Percentiles rank a stretch among this genome's conserved stretches.
phyloP scores from a whole-genome alignment of 2,329 filamentous ascomycete genomes.

The Cytospora leucostoma region DNA sequence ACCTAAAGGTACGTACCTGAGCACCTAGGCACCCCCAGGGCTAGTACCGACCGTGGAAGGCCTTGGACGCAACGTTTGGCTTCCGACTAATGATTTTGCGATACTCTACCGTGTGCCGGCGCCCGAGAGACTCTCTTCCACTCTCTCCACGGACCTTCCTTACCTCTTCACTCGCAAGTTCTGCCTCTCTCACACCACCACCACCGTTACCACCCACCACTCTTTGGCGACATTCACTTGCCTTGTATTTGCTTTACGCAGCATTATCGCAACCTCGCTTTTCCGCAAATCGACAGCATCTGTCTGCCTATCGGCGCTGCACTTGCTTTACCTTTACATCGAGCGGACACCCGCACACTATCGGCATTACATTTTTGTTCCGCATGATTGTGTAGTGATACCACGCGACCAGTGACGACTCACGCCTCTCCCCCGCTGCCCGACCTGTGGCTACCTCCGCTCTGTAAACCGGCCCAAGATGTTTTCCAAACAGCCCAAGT shows the following conservation, averaged over 20 bases:
- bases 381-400: conserved; percentile 11
- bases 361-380: neutral
- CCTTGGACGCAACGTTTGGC: neutral
- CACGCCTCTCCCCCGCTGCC: conserved; percentile 3
- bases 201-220: neutral
- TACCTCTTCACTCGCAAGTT: neutral
- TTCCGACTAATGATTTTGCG: neutral
- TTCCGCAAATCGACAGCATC: neutral
- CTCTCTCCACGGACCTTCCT: conserved; percentile 1
- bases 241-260: conserved; percentile 12
- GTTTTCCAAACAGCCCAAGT: conserved; percentile 26
- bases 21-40: neutral
- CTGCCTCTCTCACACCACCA: conserved; percentile 18
- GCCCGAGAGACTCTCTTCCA: conserved; percentile 6
- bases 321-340: neutral
- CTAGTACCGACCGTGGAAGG: neutral
- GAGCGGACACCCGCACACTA: neutral
- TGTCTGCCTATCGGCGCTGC: neutral
- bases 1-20: no score
- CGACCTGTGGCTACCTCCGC: neutral
- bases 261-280: neutral
- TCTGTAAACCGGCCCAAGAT: conserved; percentile 8
- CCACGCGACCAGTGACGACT: conserved; percentile 10
- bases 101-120: neutral
- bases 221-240: conserved; percentile 5